Percentiles rank a stretch among this genome's conserved stretches.
Conservation (phyloP, 192 early-diverging fungal genomes). For the Coemansia sp. region DNA sequence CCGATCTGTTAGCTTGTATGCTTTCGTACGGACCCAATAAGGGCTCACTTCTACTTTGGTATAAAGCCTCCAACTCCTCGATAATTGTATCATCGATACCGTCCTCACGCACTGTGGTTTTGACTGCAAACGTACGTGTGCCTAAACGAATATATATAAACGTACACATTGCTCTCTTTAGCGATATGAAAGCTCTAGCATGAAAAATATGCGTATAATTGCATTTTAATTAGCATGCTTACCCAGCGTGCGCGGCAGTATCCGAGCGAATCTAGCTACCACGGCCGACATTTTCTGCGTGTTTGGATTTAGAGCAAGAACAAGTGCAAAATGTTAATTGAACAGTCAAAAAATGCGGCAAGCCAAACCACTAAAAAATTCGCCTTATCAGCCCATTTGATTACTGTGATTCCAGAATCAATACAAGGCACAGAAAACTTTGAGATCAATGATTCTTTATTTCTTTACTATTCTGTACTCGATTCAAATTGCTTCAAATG, state of each 20-base stretch:
- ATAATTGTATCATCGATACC: neutral
- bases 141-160: neutral
- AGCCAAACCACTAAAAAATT: neutral
- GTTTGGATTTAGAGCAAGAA: constrained; percentile 2
- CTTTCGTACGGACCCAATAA: constrained; percentile 35
- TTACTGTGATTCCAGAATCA: neutral
- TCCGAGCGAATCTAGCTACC: neutral
- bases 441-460: too few relatives aligned
- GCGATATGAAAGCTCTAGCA: neutral
- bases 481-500: too few relatives aligned
- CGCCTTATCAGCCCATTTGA: neutral
- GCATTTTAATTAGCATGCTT: neutral
- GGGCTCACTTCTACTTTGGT: neutral
- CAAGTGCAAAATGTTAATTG: neutral
- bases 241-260: constrained; percentile 3
- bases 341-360: constrained; percentile 2
- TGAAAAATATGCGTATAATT: neutral
- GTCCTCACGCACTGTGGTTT: neutral
- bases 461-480: too few relatives aligned
- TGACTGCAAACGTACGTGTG: constrained; percentile 7
- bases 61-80: too few relatives aligned
- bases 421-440: neutral
- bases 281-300: constrained; percentile 4
- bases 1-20: constrained; percentile 38
- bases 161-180: neutral